Evolutionary conservation across 2,329 filamentous ascomycete species (phyloP), one percentile per base, ranked within the genome.

Genomic region (Ophidiomyces ophidiicola): DNA sequence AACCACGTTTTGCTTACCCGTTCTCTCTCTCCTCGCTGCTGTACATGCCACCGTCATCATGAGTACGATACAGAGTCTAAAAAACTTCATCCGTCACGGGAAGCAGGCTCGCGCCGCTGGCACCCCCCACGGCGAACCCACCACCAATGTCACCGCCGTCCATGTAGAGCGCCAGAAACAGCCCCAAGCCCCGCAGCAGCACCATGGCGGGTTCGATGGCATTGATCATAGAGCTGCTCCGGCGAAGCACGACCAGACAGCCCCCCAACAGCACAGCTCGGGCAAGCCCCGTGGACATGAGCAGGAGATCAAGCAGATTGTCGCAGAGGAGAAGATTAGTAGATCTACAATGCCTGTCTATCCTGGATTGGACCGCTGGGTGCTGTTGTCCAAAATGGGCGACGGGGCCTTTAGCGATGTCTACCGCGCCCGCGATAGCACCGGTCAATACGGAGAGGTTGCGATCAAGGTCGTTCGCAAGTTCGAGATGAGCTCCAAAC

Each of bases 351-450:
- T 96, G 55, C 88, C 90, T 28, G 74, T 69, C 50, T 93, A 93
- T 53, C 82, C 84, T 1, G 84, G 84, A 25, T 67, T 93, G 26
- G 85, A 93, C 52, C 69, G 87, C 54, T 98, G 83, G 80, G 76
- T 80, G 39, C 68, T 94, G 23, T 43, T 90, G 37, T 87, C 94
- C 64, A 96, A 96, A 72, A 98, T 98, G 88, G 90, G 90, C 48
- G 90, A 96, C 51, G 90, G 90, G 45, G 90, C 90, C 44, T 98
- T 98, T 71, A 96, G 88, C 69, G 96, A 96, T 55, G 90, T 98
- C 48, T 98, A 96, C 63, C 79, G 84, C 26, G 90, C 90, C 25
- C 74, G 72, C 50, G 90, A 98, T 59, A 70, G 62, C 32, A 71
- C 77, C 4, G 81, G 82, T 28, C 69, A 78, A 46, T 73, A 74